Evolutionary conservation across 805 yeast genomes (phyloP).

Genomic region (Starmerella bacillaris): DNA sequence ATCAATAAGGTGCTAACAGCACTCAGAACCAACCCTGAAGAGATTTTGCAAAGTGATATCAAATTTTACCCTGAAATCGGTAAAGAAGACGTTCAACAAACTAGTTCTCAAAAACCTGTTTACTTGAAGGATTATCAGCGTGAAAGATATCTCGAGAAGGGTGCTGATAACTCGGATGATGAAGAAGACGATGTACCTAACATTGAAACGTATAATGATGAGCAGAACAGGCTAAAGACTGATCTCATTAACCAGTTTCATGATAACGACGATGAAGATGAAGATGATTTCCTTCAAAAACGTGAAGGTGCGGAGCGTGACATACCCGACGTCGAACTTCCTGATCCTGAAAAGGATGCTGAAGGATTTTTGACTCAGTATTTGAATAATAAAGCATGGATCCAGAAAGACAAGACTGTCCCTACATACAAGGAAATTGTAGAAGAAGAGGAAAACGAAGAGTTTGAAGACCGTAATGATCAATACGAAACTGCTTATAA

Average conservation of each 20-base stretch:
- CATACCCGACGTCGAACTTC: slow-evolving; percentile 25
- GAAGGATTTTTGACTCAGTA: slow-evolving; percentile 57
- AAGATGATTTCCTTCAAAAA: slow-evolving; percentile 34
- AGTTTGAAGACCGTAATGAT: slow-evolving; percentile 83
- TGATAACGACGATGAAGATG: slow-evolving; percentile 29
- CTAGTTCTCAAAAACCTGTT: slow-evolving; percentile 38
- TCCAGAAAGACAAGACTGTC: slow-evolving; percentile 32
- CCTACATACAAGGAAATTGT: slow-evolving; percentile 24
- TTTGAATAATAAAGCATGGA: slow-evolving; percentile 71
- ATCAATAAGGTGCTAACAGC: slow-evolving; percentile 55
- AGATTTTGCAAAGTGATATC: slow-evolving; percentile 46
- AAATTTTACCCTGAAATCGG: slow-evolving; percentile 53
- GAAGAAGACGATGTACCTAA: slow-evolving; percentile 27
- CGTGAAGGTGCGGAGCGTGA: slow-evolving; percentile 36
- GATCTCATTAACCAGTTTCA: slow-evolving; percentile 65
- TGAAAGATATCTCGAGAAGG: slow-evolving; percentile 47
- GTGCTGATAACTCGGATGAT: slow-evolving; percentile 29
- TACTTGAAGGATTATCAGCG: slow-evolving; percentile 87
- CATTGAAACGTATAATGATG: slow-evolving; percentile 42
- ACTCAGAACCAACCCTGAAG: slow-evolving; percentile 43
- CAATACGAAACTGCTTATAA: slow-evolving; percentile 82
- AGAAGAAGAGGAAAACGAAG: slow-evolving; percentile 54
- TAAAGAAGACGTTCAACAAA: slow-evolving; percentile 11
- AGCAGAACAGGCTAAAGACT: slow-evolving; percentile 56
- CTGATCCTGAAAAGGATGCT: slow-evolving; percentile 48